phyloP scores from a whole-genome alignment of 352 stramenopile species.

The Blastocystis sp. region DNA sequence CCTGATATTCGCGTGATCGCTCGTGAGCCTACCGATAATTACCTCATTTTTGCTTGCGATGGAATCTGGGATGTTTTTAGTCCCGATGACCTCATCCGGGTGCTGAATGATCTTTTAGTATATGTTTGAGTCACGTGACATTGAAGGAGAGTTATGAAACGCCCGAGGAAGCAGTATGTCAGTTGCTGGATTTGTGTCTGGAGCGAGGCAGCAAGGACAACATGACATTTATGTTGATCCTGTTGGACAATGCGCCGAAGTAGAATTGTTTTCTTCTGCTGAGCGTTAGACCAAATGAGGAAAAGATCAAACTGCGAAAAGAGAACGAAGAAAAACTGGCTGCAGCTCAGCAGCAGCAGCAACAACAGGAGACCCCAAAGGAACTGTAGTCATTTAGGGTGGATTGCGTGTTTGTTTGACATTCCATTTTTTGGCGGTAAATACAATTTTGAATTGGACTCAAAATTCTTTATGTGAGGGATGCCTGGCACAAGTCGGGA shows the following conservation, averaged over 20 bases:
- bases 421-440: too few relatives aligned
- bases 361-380: neutral
- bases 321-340: neutral
- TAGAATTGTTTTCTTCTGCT: neutral
- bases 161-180: neutral
- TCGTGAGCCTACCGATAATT: slow-evolving; percentile 74
- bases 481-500: too few relatives aligned
- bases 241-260: slow-evolving; percentile 62
- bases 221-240: slow-evolving; percentile 67
- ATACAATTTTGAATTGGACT: too few relatives aligned
- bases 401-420: too few relatives aligned
- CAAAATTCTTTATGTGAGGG: too few relatives aligned
- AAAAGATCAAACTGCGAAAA: neutral
- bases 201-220: slow-evolving; percentile 66
- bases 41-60: slow-evolving; percentile 81
- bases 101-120: slow-evolving; percentile 69
- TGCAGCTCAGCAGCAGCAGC: neutral
- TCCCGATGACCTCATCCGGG: slow-evolving; percentile 66
- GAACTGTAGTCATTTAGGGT: neutral
- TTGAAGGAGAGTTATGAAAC: neutral
- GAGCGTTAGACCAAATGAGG: neutral
- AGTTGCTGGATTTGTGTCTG: slow-evolving; percentile 66
- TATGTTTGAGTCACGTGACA: slow-evolving; percentile 67
- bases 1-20: slow-evolving; percentile 76
- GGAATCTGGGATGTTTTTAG: slow-evolving; percentile 86